Base-by-base conservation (phyloP, 495 filamentous ascomycete genomes). In the Talaromyces liani region DNA sequence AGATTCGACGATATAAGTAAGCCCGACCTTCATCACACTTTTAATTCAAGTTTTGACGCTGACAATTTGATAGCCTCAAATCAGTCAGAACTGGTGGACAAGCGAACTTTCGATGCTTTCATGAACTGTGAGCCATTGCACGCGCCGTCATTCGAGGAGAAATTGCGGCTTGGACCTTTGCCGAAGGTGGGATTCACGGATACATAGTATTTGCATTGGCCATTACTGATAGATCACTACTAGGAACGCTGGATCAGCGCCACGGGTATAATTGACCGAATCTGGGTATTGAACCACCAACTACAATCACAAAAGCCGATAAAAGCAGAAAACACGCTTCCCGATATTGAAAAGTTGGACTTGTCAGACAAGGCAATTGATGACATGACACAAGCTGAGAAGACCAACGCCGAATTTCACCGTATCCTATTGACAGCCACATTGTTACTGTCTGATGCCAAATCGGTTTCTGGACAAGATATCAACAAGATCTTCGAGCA, bases 111-210 rank as follows among this genome's bases (percentile, higher is more conserved):
- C 39, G 67, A 70, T 36, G 73, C 77, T 34, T 82, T 81, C 47
- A 79, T 81, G 71, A 77, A 75, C 39, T 79, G 77, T 61, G 79
- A 84, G 66, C 69, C 71, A 6, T 65, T 66, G 25, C 69, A 65
- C 22, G 70, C 76, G 66, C 67, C 73, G 16, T 67, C 69, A 14
- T 75, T 83, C 34, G 79, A 82, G 63, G 67, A 80, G 63, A 69
- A 68, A 22, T 62, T 81, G 61, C 73, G 77, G 41, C 51, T 71
- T 58, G 79, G 79, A 24, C 75, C 78, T 7, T 60, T 76, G 41
- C 79, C 79, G 61, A 67, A 66, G 60, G 79, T 80, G 69, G 60
- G 73, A 66, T 61, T 39, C 12, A 31, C 20, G 31, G 5, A 3
- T 2, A 41, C 36, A 16, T 41, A 6, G 29, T 24, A 49, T 29